A percentile compares a stretch with the other conserved stretches of the same genome.
These are phyloP conservation scores for Pichia heedii DNA, from an alignment of 805 yeast genomes.

Conservation along the genomic window DNA sequence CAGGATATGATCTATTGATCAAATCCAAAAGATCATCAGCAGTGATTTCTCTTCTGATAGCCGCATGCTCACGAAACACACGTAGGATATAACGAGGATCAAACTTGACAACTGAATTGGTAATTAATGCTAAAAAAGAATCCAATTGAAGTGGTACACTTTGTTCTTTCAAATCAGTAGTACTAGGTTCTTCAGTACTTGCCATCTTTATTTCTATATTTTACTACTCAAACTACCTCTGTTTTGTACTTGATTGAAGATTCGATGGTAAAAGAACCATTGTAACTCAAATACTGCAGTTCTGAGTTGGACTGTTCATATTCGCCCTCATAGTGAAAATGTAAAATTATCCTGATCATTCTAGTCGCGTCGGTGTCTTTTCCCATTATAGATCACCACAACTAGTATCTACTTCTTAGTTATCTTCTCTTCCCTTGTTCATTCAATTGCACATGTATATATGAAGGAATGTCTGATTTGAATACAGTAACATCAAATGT, in stretches of 20 bases:
- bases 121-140: conserved; percentile 14
- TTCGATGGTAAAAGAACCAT: too few species aligned
- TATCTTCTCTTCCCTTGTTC: too few species aligned
- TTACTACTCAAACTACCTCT: too few species aligned
- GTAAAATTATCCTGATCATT: too few species aligned
- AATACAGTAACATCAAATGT: neutral
- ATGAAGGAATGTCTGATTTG: neutral
- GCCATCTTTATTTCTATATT: neutral
- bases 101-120: conserved; percentile 38
- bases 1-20: conserved; percentile 48
- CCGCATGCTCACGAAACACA: conserved; percentile 74
- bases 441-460: too few species aligned
- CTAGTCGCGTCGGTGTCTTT: too few species aligned
- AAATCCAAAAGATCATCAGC: conserved; percentile 46
- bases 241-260: too few species aligned
- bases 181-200: neutral
- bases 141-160: neutral
- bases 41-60: conserved; percentile 57
- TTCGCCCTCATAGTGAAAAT: too few species aligned
- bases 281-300: too few species aligned
- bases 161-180: neutral
- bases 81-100: conserved; percentile 86
- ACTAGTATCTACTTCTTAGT: too few species aligned
- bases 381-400: too few species aligned
- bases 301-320: too few species aligned